Conservation (phyloP, 768 basidiomycete genomes). For the Tricholoma terreum region DNA sequence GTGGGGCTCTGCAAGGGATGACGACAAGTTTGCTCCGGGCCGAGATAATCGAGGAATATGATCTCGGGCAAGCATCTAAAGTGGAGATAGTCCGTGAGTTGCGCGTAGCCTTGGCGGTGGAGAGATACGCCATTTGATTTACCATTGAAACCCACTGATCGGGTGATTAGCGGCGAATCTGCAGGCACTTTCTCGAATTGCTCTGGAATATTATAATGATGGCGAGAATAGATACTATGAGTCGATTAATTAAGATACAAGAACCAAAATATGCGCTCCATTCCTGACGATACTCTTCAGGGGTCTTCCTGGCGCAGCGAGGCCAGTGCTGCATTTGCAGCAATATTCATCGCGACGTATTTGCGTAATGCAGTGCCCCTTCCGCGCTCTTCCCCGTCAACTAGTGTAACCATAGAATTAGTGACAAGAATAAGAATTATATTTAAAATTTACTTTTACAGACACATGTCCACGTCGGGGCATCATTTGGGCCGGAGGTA, state of each 20-base stretch:
- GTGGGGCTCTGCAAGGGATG: background rate
- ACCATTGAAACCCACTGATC: background rate
- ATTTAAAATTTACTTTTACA: constrained; percentile 51
- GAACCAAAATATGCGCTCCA: background rate
- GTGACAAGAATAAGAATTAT: constrained; percentile 8
- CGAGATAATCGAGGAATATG: constrained; percentile 7
- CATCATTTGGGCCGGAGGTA: constrained; percentile 40
- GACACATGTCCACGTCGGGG: constrained; percentile 50
- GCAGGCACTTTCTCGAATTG: background rate
- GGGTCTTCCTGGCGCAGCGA: constrained; percentile 28
- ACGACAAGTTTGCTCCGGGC: constrained; percentile 12
- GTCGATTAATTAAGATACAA: constrained; percentile 6
- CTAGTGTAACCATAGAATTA: constrained; percentile 29
- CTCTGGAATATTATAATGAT: constrained; percentile 1
- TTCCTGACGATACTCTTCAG: background rate
- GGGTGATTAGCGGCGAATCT: background rate
- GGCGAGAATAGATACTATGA: constrained; percentile 1
- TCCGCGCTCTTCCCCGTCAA: constrained; percentile 48
- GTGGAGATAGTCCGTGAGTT: constrained; percentile 9
- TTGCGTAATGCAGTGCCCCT: constrained; percentile 50
- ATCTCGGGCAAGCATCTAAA: constrained; percentile 10
- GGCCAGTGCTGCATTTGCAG: constrained; percentile 46
- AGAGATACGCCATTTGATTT: background rate
- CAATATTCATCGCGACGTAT: constrained; percentile 43
- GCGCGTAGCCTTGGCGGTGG: constrained; percentile 1